A percentile compares a stretch with the other conserved stretches of the same genome.
Evolutionary conservation across 345 rosid genomes (phyloP).

Genomic region (Ceriops zippeliana): DNA sequence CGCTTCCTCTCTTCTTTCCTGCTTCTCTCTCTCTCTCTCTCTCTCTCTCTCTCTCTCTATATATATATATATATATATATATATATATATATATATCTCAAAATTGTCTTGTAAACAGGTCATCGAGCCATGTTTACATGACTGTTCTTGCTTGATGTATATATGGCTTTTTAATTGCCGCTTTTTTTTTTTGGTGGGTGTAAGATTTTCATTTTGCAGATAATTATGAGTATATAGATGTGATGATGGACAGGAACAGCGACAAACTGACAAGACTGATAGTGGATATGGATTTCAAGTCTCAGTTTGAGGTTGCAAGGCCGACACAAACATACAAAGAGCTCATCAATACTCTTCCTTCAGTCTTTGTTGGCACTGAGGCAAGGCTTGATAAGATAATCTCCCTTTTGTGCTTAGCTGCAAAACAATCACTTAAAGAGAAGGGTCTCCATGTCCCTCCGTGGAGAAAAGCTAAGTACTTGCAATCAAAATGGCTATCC

Average conservation of each 20-base stretch:
- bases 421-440: constrained; percentile 39
- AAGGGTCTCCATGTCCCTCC: constrained; percentile 46
- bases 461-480: constrained; percentile 49
- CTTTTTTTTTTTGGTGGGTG: neutral
- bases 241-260: constrained; percentile 12
- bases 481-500: constrained; percentile 56
- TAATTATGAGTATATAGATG: constrained; percentile 45
- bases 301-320: constrained; percentile 53
- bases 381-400: constrained; percentile 39
- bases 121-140: too few relatives aligned
- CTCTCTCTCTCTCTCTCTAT: neutral
- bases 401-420: constrained; percentile 42
- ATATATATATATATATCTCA: too few relatives aligned
- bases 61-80: too few relatives aligned
- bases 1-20: too few relatives aligned
- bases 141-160: too few relatives aligned
- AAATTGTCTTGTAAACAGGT: too few relatives aligned
- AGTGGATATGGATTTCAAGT: constrained; percentile 49
- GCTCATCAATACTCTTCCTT: constrained; percentile 30
- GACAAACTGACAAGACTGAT: constrained; percentile 34
- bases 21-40: neutral
- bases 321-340: constrained; percentile 40
- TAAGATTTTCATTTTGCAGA: constrained; percentile 29
- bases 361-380: constrained; percentile 39
- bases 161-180: too few relatives aligned